Percentiles rank a stretch among this genome's conserved stretches.
phyloP scores from a whole-genome alignment of 495 filamentous ascomycete species.

The Aspergillus baeticus region DNA sequence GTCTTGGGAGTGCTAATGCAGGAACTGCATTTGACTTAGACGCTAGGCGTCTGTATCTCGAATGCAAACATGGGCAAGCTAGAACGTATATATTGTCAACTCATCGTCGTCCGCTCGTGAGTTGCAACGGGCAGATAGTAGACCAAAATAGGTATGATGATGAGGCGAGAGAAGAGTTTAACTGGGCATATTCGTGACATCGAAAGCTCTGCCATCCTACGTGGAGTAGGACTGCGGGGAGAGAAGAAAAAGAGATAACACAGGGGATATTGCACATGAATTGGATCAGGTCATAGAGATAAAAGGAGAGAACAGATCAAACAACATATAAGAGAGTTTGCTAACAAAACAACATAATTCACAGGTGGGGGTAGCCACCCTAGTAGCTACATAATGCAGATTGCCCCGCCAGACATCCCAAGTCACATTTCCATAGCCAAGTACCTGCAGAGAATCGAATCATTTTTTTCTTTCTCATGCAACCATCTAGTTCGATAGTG shows the following conservation, averaged over 20 bases:
- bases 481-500: constrained; percentile 33
- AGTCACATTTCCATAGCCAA: constrained; percentile 19
- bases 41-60: not conserved
- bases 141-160: constrained; percentile 3
- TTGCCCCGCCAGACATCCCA: constrained; percentile 23
- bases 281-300: constrained; percentile 20
- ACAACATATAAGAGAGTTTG: constrained; percentile 12
- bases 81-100: too few relatives aligned
- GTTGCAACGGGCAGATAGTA: not conserved
- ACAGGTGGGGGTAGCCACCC: constrained; percentile 15
- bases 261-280: constrained; percentile 31
- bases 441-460: constrained; percentile 17
- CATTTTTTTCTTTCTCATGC: constrained; percentile 25
- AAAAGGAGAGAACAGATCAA: constrained; percentile 11
- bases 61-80: too few relatives aligned
- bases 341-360: constrained; percentile 15
- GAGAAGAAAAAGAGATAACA: constrained; percentile 2
- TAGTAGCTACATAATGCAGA: constrained; percentile 29
- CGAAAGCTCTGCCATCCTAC: constrained; percentile 12
- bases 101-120: not conserved
- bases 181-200: constrained; percentile 6
- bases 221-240: constrained; percentile 2
- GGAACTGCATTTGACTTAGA: not conserved
- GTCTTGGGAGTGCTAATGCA: constrained; percentile 2
- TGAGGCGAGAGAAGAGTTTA: not conserved